Percentiles rank a stretch among this genome's conserved stretches.
Conservation (phyloP, 202 grass and related monocot species). For the Brachypodium distachyon region DNA sequence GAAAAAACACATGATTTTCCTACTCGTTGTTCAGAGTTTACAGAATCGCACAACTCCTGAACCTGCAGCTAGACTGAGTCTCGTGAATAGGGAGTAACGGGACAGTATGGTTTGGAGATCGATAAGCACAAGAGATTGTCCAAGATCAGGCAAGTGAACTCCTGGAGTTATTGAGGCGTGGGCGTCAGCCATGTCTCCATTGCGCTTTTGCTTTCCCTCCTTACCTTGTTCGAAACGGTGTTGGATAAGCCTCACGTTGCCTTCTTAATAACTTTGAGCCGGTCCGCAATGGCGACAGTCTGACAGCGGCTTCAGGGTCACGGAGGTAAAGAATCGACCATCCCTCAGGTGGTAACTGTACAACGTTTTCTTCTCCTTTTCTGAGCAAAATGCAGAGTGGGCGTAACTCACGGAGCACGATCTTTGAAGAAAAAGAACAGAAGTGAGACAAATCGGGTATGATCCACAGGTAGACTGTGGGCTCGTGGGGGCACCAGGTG, state of each 20-base stretch:
- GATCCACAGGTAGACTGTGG: neutral
- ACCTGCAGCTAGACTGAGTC: too few species aligned
- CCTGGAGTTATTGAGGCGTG: neutral
- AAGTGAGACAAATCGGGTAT: neutral
- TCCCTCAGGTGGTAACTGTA: neutral
- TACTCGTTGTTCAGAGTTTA: too few species aligned
- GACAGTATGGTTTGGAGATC: neutral
- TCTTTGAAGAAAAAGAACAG: neutral
- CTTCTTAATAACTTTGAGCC: conserved; percentile 17
- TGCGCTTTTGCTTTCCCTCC: neutral
- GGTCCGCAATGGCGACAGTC: neutral
- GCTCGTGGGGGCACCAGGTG: neutral
- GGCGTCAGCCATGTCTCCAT: neutral
- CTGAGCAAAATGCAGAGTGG: too few species aligned
- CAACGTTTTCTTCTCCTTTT: too few species aligned
- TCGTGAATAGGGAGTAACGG: too few species aligned
- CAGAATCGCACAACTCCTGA: too few species aligned
- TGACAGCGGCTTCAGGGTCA: neutral
- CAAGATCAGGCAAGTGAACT: neutral
- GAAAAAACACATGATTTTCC: too few species aligned
- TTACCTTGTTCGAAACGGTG: neutral
- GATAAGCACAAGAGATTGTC: neutral
- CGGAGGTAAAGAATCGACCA: neutral
- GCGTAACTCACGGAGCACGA: too few species aligned
- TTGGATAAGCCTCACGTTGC: conserved; percentile 18